Conservation (phyloP, 352 stramenopile genomes). For the Phytophthora gonapodyides region DNA sequence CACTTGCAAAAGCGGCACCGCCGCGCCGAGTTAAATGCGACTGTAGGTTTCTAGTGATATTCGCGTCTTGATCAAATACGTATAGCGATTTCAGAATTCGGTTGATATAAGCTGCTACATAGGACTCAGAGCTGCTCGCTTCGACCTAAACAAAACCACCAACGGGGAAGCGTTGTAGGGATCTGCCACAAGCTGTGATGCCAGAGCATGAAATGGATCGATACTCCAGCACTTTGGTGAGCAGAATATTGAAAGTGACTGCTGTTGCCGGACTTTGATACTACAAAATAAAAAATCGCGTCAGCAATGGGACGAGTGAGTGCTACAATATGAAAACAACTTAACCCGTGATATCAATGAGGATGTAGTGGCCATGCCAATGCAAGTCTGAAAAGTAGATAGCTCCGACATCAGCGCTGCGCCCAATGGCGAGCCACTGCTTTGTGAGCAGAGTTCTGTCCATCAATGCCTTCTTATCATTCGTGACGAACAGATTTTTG, state of each 20-base stretch:
- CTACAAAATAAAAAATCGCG: neutral
- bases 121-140: neutral
- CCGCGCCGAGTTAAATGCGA: neutral
- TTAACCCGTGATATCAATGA: neutral
- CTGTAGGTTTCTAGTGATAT: neutral
- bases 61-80: neutral
- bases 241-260: neutral
- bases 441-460: slow-evolving; percentile 1
- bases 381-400: neutral
- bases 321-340: neutral
- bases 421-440: neutral
- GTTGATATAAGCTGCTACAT: neutral
- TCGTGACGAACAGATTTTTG: no score
- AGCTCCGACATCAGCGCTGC: neutral
- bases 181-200: neutral
- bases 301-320: no score
- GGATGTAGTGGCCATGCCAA: neutral
- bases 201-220: neutral
- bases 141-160: neutral
- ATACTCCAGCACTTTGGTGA: neutral
- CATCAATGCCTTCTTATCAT: slow-evolving; percentile 1
- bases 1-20: neutral
- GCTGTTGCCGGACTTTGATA: neutral
- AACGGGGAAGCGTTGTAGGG: neutral
- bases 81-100: neutral